Evolutionary conservation across 1,284 basidiomycete genomes (phyloP), one percentile per base, ranked within the genome.

Genomic region (Xanthoconium separans): DNA sequence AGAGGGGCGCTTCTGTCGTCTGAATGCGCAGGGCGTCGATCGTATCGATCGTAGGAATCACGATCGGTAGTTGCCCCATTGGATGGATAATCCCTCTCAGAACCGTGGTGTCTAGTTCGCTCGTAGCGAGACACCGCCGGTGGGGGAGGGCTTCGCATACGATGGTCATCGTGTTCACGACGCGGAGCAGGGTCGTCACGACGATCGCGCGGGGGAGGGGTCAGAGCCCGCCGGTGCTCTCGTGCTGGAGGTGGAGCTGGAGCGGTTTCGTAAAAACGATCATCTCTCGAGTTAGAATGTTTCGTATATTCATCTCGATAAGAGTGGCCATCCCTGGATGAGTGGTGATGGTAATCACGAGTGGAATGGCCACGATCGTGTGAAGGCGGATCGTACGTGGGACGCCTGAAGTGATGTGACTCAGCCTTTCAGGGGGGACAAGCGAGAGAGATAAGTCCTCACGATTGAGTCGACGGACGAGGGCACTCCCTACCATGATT

Each of bases 121-220:
- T 81, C 80, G 53, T 74, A 70, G 41, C 79, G 77, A 63, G 78
- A 54, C 20, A 63, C 66, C 20, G 73, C 70, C 20, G 73, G 73
- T 44, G 74, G 68, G 13, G 77, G 73, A 54, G 78, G 72, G 11
- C 78, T 82, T 58, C 84, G 77, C 62, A 69, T 61, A 59, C 81
- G 75, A 61, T 82, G 83, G 49, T 90, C 87, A 60, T 91, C 87
- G 62, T 81, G 79, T 54, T 89, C 85, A 58, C 84, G 80, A 65
- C 77, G 70, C 52, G 82, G 72, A 62, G 75, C 73, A 22, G 51
- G 27, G 68, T 84, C 85, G 55, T 88, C 86, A 42, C 85, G 77
- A 62, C 81, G 83, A n/a, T 85, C 86, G 59, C 85, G 77, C 30
- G 84, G 81, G 34, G 84, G 81, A 50, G 87, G 85, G 8, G 77